A percentile compares a stretch with the other conserved stretches of the same genome.
These are phyloP conservation scores for Phialophora verrucosa DNA, from an alignment of 2,329 filamentous ascomycete species.

Conservation along the genomic window DNA sequence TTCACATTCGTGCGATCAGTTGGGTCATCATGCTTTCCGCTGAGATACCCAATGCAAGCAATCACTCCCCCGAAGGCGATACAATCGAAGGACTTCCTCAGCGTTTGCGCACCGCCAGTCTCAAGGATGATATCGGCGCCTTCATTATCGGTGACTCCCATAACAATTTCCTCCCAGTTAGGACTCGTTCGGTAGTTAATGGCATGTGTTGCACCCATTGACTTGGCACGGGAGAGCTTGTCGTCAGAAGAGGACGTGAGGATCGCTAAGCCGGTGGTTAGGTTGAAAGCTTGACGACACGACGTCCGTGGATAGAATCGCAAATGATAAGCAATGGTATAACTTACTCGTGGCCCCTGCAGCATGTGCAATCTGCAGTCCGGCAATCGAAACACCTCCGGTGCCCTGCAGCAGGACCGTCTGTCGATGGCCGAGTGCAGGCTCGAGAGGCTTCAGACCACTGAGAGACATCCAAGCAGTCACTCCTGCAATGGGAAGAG, in stretches of 20 bases:
- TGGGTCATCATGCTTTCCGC: constrained; percentile 37
- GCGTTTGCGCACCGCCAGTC: constrained; percentile 50
- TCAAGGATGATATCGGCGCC: constrained; percentile 54
- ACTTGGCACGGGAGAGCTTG: constrained; percentile 51
- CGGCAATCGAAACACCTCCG: constrained; percentile 55
- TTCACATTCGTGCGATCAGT: constrained; percentile 65
- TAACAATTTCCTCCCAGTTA: constrained; percentile 55
- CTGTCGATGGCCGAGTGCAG: constrained; percentile 51
- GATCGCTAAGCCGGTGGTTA: constrained; percentile 48
- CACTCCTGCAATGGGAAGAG: constrained; percentile 54
- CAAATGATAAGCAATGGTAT: constrained; percentile 41
- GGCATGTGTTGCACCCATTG: constrained; percentile 51
- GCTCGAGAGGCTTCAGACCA: constrained; percentile 52
- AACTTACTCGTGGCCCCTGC: constrained; percentile 54
- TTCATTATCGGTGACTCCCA: constrained; percentile 50
- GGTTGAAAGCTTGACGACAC: constrained; percentile 34
- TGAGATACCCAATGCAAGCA: constrained; percentile 34
- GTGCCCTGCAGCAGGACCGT: constrained; percentile 54
- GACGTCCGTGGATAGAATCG: background rate
- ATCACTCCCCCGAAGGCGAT: constrained; percentile 56
- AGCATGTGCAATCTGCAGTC: constrained; percentile 56
- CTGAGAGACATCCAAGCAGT: constrained; percentile 59
- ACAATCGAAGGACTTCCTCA: constrained; percentile 54
- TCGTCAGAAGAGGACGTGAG: constrained; percentile 59
- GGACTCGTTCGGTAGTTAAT: constrained; percentile 59